phyloP scores from a whole-genome alignment of 345 rosid genomes.

The Eucalyptus dawsonii region DNA sequence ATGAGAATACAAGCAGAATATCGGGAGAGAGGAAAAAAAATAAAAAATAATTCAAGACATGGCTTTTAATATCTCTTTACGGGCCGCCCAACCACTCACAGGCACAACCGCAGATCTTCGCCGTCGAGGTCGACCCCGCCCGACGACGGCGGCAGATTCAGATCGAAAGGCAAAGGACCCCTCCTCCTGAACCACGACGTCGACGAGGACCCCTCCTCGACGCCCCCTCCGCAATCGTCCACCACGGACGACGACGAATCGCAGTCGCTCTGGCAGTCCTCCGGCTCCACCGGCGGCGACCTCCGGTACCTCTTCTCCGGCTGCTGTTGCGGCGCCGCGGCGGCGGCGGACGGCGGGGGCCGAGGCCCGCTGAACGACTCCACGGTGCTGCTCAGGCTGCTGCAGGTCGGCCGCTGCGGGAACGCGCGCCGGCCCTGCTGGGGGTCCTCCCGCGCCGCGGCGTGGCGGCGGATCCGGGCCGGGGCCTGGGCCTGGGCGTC shows the following conservation, averaged over 20 bases:
- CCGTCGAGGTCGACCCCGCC: conserved; percentile 37
- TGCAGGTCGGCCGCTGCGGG: conserved; percentile 65
- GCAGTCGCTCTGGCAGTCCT: conserved; percentile 87
- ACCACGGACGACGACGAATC: conserved; percentile 91
- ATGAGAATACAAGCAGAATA: neutral
- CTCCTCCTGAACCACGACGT: conserved; percentile 14
- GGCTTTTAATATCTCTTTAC: neutral
- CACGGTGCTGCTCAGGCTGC: conserved; percentile 94
- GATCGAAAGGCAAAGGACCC: conserved; percentile 58
- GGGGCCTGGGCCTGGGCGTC: neutral
- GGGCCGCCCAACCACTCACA: conserved; percentile 20
- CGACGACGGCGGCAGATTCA: conserved; percentile 76
- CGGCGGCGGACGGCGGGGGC: conserved; percentile 6
- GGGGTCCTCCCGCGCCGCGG: neutral
- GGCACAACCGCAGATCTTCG: conserved; percentile 78
- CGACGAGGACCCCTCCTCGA: conserved; percentile 12
- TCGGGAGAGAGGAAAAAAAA: neutral
- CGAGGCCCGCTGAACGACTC: conserved; percentile 89
- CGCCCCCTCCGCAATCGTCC: conserved; percentile 36
- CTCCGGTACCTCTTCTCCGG: conserved; percentile 31
- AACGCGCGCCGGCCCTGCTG: conserved; percentile 15
- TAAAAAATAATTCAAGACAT: neutral
- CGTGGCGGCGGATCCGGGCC: neutral
- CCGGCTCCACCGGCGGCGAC: conserved; percentile 56
- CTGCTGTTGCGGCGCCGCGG: neutral